phyloP scores from a whole-genome alignment of 2,329 filamentous ascomycete genomes.

The Aspergillus sergii region DNA sequence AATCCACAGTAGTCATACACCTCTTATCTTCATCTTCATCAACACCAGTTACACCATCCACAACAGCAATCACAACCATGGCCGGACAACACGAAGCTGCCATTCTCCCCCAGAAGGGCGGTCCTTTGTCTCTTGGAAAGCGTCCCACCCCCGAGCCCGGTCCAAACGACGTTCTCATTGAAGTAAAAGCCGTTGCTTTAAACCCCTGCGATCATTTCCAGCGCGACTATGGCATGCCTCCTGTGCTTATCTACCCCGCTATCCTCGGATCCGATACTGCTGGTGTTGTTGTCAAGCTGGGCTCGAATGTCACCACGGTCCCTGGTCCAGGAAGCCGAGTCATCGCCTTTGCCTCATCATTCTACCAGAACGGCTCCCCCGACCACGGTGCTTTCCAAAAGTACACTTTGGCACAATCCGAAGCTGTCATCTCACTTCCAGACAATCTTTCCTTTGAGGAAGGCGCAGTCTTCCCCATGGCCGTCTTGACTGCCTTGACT shows the following conservation, averaged over 20 bases:
- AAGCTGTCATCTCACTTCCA: slow-evolving; percentile 34
- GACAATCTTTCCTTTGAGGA: slow-evolving; percentile 28
- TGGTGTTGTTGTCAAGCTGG: slow-evolving; percentile 31
- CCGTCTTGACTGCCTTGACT: slow-evolving; percentile 16
- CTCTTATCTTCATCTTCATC: neutral
- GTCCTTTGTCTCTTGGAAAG: slow-evolving; percentile 13
- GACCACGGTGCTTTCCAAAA: slow-evolving; percentile 34
- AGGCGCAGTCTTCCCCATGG: slow-evolving; percentile 31
- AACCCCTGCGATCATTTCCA: slow-evolving; percentile 44
- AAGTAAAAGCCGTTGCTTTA: slow-evolving; percentile 44
- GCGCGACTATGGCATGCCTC: slow-evolving; percentile 24
- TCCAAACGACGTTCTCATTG: slow-evolving; percentile 44
- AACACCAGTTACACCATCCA: neutral
- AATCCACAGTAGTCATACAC: neutral
- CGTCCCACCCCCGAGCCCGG: slow-evolving; percentile 33
- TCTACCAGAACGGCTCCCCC: slow-evolving; percentile 28
- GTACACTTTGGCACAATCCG: slow-evolving; percentile 32
- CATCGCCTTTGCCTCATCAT: slow-evolving; percentile 30
- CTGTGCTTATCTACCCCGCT: slow-evolving; percentile 27
- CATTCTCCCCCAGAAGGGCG: slow-evolving; percentile 15
- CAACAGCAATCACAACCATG: slow-evolving; percentile 6
- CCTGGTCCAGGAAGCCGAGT: slow-evolving; percentile 33
- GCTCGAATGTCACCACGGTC: slow-evolving; percentile 25
- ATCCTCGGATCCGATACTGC: slow-evolving; percentile 36
- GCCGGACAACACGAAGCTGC: slow-evolving; percentile 18